Conservation (phyloP, 1,284 basidiomycete species). For the Rhodotorula sp. region DNA sequence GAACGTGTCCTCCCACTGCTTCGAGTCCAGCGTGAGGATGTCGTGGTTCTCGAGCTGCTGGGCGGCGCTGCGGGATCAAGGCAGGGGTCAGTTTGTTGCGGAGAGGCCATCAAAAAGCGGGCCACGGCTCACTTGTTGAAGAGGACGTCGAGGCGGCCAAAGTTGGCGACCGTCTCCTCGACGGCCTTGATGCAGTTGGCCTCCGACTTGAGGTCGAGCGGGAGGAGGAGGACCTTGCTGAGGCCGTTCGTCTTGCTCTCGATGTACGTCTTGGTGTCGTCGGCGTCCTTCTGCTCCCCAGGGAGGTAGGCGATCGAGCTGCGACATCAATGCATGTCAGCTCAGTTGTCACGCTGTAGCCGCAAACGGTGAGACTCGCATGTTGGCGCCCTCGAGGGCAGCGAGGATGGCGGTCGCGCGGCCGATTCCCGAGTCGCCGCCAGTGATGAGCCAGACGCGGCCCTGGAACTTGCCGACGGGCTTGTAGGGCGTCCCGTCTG, state of each 20-base stretch:
- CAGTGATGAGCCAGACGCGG: slow-evolving; percentile 53
- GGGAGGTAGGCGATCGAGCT: slow-evolving; percentile 58
- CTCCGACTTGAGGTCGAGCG: slow-evolving; percentile 56
- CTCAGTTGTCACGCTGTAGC: not conserved
- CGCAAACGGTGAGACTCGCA: slow-evolving; percentile 36
- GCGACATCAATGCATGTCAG: not conserved
- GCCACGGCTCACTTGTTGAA: slow-evolving; percentile 54
- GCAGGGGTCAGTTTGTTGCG: not conserved
- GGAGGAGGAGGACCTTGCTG: slow-evolving; percentile 54
- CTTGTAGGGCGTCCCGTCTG: slow-evolving; percentile 54
- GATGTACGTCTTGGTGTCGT: slow-evolving; percentile 19
- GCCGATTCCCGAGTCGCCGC: slow-evolving; percentile 60
- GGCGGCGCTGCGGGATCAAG: slow-evolving; percentile 49
- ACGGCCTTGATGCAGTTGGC: slow-evolving; percentile 54
- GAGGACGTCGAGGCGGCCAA: slow-evolving; percentile 57
- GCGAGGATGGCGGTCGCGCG: slow-evolving; percentile 50
- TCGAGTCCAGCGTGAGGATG: slow-evolving; percentile 54
- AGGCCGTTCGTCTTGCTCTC: slow-evolving; percentile 14
- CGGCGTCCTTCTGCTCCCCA: slow-evolving; percentile 57
- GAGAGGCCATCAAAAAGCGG: no score
- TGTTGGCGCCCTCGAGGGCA: slow-evolving; percentile 63
- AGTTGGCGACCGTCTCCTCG: slow-evolving; percentile 55
- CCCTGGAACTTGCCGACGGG: slow-evolving; percentile 28
- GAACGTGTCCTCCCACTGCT: slow-evolving; percentile 62
- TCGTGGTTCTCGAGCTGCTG: slow-evolving; percentile 58